Evolutionary conservation across 768 basidiomycete species (phyloP), one percentile per base, ranked within the genome.

Genomic region (Tephrocybe sp.): DNA sequence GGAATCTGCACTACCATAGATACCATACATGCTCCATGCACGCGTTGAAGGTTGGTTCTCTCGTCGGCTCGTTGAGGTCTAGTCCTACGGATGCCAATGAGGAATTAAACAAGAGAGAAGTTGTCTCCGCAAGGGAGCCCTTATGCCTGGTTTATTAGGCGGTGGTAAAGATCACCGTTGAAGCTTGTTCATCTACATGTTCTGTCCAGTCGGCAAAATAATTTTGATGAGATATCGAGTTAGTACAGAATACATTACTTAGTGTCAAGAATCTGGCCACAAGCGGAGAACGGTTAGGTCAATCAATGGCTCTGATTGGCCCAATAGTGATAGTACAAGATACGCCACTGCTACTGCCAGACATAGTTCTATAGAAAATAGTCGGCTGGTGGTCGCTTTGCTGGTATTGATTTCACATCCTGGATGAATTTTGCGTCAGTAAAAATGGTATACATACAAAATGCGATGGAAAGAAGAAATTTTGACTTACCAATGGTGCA

Each of bases 341-440:
- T 53, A 25, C 31, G 33, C 40, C 18, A n/a, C 33, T 16, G 12
- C 22, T 8, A 12, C 24, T 12, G n/a, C n/a, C 11, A 10, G 48
- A 15, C 19, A 22, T 24, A 19, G 11, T 18, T 12, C 67, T 67
- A 91, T 42, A 93, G 69, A 68, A 93, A 93, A 61, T 93, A 93
- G 66, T 92, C 90, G 34, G 91, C 86, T 16, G 89, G 88, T 18
- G 91, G 89, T 3, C 89, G 78, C 71, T 90, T 91, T 24, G 86
- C 82, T 22, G 88, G 89, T 63, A 89, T 82, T 23, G 88, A 88
- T 51, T 81, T 79, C 27, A 90, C 82, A 55, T 92, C 91, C 88
- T 93, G 59, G 10, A 42, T 27, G 37, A 19, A 19, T 12, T 38
- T 7, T 19, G 16, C 13, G 33, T 34, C 16, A 38, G 11, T 12